Base-by-base conservation (phyloP, 257 asterid species). In the Solanum ossicruentum region DNA sequence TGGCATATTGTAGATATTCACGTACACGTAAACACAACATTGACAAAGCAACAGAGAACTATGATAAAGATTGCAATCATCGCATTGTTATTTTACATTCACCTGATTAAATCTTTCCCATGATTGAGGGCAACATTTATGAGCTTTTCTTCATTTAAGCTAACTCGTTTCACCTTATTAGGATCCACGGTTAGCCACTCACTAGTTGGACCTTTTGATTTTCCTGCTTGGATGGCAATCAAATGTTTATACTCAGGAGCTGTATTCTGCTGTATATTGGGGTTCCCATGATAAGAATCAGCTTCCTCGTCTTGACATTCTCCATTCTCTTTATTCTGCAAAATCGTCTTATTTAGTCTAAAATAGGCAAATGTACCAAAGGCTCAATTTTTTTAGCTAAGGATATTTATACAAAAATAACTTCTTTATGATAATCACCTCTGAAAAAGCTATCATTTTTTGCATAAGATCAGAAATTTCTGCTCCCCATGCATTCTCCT, bases 131-230 rank as follows among this genome's bases (percentile, higher is more conserved):
- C 91, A 86, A 94, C 93, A 8, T 91, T 92, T 85, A 86, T 95
- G 51, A 95, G 94, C 93, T 93, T 93, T 81, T 95, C 96, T 87
- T 95, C 98, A 60, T 89, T 91, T 91, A 95, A 88, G 90, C 98
- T 95, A 78, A 95, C 90, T 3, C 98, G 92, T 67, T 91, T 92
- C 57, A 88, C 97, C 65, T 89, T 90, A 63, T 85, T 47, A 2
- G 93, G 88, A 32, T 84, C 86, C 32, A 84, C 85, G 49, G 83
- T 89, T 17, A 95, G 87, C 95, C 98, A 95, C 11, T 80, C 92
- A 61, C 91, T 90, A 63, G 88, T 86, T 51, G 92, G 93, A 0
- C 94, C 96, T 87, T 89, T 95, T 88, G 94, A 86, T 87, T 93
- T 95, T 86, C 90, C 88, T 8, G 92, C 91, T 2, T 89, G 91